These are phyloP conservation scores for Neopestalotiopsis rosae DNA, from an alignment of 2,329 filamentous ascomycete genomes.

Conservation along the genomic window DNA sequence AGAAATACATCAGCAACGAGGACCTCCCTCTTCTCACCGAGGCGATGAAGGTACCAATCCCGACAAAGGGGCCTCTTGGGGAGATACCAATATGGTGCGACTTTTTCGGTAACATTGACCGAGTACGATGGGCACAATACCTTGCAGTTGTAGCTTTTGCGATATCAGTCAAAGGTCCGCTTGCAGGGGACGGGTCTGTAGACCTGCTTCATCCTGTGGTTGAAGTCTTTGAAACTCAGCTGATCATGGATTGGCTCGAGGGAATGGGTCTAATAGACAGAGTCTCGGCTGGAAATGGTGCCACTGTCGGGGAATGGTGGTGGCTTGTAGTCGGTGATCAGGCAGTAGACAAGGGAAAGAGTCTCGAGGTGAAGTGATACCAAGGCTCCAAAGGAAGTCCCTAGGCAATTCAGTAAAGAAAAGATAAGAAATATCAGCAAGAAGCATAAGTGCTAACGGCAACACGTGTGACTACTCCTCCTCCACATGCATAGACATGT, in stretches of 20 bases:
- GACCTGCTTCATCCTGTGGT: slow-evolving; percentile 61
- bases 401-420: no score
- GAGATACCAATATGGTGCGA: slow-evolving; percentile 76
- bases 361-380: background rate
- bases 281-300: slow-evolving; percentile 45
- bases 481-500: no score
- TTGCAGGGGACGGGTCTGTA: slow-evolving; percentile 57
- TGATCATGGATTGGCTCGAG: slow-evolving; percentile 65
- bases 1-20: slow-evolving; percentile 61
- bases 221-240: slow-evolving; percentile 66
- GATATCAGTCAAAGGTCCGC: slow-evolving; percentile 66
- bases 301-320: slow-evolving; percentile 68
- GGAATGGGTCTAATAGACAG: slow-evolving; percentile 55
- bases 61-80: slow-evolving; percentile 44
- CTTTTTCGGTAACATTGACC: slow-evolving; percentile 65
- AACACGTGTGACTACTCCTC: no score
- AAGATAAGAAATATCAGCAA: no score
- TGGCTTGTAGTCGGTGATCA: slow-evolving; percentile 61
- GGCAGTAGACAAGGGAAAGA: slow-evolving; percentile 26
- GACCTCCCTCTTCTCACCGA: slow-evolving; percentile 48
- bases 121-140: slow-evolving; percentile 67
- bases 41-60: slow-evolving; percentile 44
- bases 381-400: background rate
- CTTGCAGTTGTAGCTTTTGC: slow-evolving; percentile 67
- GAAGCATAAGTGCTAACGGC: no score